A percentile compares a stretch with the other conserved stretches of the same genome.
Evolutionary conservation across 2,329 filamentous ascomycete genomes (phyloP).

Genomic region (Aspergillus sp.): DNA sequence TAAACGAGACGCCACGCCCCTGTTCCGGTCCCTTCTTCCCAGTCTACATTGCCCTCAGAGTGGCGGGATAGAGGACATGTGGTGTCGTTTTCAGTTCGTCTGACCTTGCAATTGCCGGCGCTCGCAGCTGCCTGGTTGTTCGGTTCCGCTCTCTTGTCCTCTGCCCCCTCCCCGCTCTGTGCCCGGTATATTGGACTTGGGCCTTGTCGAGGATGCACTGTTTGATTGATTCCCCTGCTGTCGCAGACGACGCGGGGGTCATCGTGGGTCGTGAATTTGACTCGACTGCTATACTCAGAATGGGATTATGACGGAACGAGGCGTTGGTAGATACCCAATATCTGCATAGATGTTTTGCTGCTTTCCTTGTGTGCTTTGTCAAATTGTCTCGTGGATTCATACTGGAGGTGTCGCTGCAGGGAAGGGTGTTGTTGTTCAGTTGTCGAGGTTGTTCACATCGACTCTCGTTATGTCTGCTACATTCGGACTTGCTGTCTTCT

Average conservation of each 20-base stretch:
- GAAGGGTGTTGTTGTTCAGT: not conserved
- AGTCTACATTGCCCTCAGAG: conserved; percentile 36
- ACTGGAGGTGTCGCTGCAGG: not conserved
- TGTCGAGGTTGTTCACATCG: not conserved
- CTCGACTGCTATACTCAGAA: conserved; percentile 26
- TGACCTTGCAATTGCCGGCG: conserved; percentile 20
- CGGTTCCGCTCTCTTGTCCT: conserved; percentile 18
- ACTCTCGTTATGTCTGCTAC: too few species aligned
- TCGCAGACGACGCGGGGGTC: conserved; percentile 17
- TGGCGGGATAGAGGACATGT: conserved; percentile 36
- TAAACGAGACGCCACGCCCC: conserved; percentile 43
- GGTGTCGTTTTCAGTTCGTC: conserved; percentile 24
- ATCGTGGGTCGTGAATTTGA: conserved; percentile 20
- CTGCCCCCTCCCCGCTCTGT: conserved; percentile 24
- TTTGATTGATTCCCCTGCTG: conserved; percentile 18
- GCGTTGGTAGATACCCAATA: conserved; percentile 45
- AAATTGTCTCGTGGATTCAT: conserved; percentile 1
- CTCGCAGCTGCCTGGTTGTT: conserved; percentile 16
- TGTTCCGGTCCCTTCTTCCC: conserved; percentile 44
- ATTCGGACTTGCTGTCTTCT: not conserved
- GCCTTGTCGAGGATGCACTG: conserved; percentile 29
- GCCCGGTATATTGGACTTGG: conserved; percentile 30
- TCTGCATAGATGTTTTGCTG: conserved; percentile 31
- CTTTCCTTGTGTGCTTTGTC: conserved; percentile 17
- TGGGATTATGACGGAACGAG: conserved; percentile 40